These are phyloP conservation scores for Hyphopichia wangnamkhiaoensis DNA, from an alignment of 1,139 yeast species.

Conservation along the genomic window DNA sequence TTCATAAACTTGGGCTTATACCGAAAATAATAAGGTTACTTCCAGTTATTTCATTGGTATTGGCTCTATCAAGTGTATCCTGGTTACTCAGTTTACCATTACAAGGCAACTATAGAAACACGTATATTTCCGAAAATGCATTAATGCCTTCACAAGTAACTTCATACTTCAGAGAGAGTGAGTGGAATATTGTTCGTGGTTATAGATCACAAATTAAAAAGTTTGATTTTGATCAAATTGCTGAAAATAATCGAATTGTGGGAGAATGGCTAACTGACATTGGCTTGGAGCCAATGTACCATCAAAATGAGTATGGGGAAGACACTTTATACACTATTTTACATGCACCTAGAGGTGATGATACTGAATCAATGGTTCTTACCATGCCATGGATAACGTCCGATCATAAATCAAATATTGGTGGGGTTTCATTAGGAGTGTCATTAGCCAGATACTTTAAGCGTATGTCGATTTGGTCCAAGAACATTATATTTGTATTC, in stretches of 20 bases:
- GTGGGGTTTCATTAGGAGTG: constrained; percentile 75
- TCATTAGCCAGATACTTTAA: constrained; percentile 79
- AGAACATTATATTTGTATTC: constrained; percentile 83
- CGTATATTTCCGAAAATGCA: constrained; percentile 94
- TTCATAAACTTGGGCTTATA: constrained; percentile 58
- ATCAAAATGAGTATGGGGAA: constrained; percentile 27
- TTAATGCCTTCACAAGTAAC: constrained; percentile 95
- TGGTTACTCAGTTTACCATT: constrained; percentile 75
- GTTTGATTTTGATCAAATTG: constrained; percentile 32
- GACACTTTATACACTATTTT: constrained; percentile 76
- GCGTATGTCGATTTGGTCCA: constrained; percentile 92
- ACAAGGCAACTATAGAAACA: constrained; percentile 78
- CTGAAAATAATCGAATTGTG: constrained; percentile 46
- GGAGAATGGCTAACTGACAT: constrained; percentile 65
- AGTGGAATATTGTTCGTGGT: constrained; percentile 91
- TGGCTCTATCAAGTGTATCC: constrained; percentile 59
- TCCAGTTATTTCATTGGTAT: constrained; percentile 62
- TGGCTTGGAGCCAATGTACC: constrained; percentile 68
- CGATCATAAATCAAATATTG: constrained; percentile 57
- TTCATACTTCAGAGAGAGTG: constrained; percentile 89
- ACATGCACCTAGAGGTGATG: constrained; percentile 95
- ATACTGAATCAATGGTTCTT: constrained; percentile 91
- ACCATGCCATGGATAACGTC: constrained; percentile 81
- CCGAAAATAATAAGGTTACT: constrained; percentile 56
- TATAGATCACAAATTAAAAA: constrained; percentile 61